A percentile compares a stretch with the other conserved stretches of the same genome.
Evolutionary conservation across 2,329 filamentous ascomycete species (phyloP).

Genomic region (Aureobasidium sp.): DNA sequence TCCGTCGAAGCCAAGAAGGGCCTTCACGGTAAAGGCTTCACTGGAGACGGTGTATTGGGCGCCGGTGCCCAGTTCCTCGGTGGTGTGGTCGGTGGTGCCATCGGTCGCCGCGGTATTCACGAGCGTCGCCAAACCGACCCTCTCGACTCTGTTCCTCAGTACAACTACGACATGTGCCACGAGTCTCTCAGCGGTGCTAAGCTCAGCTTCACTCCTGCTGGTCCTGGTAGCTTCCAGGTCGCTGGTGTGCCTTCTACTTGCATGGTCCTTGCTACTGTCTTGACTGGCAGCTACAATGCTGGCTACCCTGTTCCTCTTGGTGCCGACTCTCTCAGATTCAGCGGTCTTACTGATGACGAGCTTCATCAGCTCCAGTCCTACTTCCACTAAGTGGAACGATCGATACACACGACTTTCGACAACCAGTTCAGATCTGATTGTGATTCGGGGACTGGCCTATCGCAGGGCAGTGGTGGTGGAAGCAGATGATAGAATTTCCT

Average conservation of each 20-base stretch:
- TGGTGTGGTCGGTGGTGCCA: neutral
- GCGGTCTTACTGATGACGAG: constrained; percentile 5
- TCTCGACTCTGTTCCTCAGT: neutral
- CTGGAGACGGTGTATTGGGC: neutral
- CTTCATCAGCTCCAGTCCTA: constrained; percentile 10
- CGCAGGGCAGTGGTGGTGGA: neutral
- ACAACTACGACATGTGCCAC: constrained; percentile 7
- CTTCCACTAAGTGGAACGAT: neutral
- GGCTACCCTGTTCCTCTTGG: constrained; percentile 11
- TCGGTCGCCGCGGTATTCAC: neutral
- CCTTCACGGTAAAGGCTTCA: constrained; percentile 3
- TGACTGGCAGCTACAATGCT: constrained; percentile 14
- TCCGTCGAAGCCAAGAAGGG: neutral
- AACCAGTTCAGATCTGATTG: too few relatives aligned
- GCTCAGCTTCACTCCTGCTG: neutral
- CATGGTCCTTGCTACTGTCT: constrained; percentile 11
- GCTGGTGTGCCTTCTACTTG: constrained; percentile 13
- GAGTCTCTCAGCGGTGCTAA: neutral
- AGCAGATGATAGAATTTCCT: neutral
- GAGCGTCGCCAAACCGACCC: neutral
- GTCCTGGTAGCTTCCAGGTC: constrained; percentile 4
- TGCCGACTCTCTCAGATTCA: constrained; percentile 13
- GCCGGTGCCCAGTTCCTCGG: neutral
- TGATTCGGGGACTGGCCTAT: too few relatives aligned
- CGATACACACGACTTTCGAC: too few relatives aligned